Base-by-base conservation (phyloP, 2,329 filamentous ascomycete species). In the Cladosporium halotolerans region DNA sequence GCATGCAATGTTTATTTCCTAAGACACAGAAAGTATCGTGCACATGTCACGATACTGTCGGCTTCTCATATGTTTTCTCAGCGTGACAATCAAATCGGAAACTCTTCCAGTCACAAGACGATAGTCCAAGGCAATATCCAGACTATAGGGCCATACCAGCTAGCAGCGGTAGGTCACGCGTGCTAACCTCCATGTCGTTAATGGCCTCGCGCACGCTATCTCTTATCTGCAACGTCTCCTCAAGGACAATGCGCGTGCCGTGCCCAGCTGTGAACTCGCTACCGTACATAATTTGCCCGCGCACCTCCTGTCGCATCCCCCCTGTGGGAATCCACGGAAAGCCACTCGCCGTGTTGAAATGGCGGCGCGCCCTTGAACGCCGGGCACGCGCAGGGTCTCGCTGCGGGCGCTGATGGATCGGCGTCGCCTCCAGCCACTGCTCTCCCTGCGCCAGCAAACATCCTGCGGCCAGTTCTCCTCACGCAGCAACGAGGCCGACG, bases 401-500 rank as follows among this genome's bases (percentile, higher is more conserved):
- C 14, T 32, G 18, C 47, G 44, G 34, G 33, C 36, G 38, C 39
- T 40, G 14, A 41, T 39, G 34, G n/a, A 19, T 48, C 52, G 45
- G 45, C 10, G 16, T 50, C 53, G 52, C 23, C 44, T 52, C 47
- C 53, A 45, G 11, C 54, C 16, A 32, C 51, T 40, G n/a, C 13
- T 14, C 43, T 41, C 47, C 32, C 43, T 41, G 14, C 44, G 45
- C 41, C 49, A 53, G 42, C 52, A 44, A 34, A n/a, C 44, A 11
- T 47, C 64, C 64, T 45, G 61, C 10, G 45, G 43, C 14, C 46
- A 49, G 14, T 36, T 63, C 31, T 67, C 65, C 11, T 69, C 68
- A 45, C 67, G 64, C 52, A 69, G 68, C 58, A 70, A 71, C 68
- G 70, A 57, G 43, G 71, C 70, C 57, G 72, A 74, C 61, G 72